phyloP scores from a whole-genome alignment of 495 filamentous ascomycete genomes.

The Tuber umbilicatum region DNA sequence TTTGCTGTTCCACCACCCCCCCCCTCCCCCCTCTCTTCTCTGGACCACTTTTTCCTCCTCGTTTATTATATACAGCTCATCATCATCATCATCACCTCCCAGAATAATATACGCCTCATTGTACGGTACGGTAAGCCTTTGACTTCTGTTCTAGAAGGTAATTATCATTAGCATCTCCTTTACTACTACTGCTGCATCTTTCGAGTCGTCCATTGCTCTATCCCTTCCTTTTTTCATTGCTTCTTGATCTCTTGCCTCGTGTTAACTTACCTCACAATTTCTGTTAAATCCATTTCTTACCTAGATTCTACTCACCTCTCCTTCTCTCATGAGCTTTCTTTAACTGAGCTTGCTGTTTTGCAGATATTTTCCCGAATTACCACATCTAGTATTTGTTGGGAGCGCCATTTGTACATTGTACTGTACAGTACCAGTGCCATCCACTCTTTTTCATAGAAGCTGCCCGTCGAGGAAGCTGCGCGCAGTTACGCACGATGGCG shows the following conservation, averaged over 20 bases:
- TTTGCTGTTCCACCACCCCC: not conserved
- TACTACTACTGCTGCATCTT: not conserved
- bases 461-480: not conserved
- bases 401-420: not conserved
- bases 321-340: not conserved
- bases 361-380: not conserved
- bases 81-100: not conserved
- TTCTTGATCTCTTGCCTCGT: not conserved
- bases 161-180: not conserved
- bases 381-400: not conserved
- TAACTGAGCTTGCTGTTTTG: not conserved
- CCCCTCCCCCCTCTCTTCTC: not conserved
- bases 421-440: not conserved
- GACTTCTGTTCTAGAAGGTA: not conserved
- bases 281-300: not conserved
- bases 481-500: constrained; percentile 14
- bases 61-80: not conserved
- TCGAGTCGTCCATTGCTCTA: not conserved
- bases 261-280: not conserved
- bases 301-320: not conserved
- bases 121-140: not conserved
- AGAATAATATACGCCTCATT: not conserved
- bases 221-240: not conserved
- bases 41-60: not conserved
- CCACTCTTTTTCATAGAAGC: not conserved